Conservation (phyloP, 306 rosid genomes). For the Lagenaria siceraria region DNA sequence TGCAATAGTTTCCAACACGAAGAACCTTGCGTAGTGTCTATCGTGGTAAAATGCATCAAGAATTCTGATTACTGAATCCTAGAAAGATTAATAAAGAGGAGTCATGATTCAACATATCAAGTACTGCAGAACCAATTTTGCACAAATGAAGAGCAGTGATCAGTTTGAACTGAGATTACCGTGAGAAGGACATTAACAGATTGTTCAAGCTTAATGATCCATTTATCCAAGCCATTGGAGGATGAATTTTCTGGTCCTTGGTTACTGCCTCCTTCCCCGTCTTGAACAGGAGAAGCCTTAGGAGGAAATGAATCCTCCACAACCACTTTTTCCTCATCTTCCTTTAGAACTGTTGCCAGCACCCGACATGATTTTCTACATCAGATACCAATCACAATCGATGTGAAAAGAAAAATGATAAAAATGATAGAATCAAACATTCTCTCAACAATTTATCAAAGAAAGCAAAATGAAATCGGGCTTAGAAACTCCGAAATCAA, state of each 20-base stretch:
- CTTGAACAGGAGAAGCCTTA: slow-evolving; percentile 27
- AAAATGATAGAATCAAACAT: neutral
- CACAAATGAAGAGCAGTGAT: neutral
- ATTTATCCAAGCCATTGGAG: slow-evolving; percentile 33
- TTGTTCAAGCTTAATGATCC: slow-evolving; percentile 64
- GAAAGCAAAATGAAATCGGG: neutral
- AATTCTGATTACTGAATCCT: slow-evolving; percentile 83
- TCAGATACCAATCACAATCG: neutral
- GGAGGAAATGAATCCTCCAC: slow-evolving; percentile 44
- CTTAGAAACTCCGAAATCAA: neutral
- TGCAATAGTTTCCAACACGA: slow-evolving; percentile 90
- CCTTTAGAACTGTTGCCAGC: slow-evolving; percentile 50
- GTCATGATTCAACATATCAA: neutral
- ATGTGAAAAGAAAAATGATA: neutral
- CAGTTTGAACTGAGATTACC: slow-evolving; percentile 22
- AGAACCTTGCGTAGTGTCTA: slow-evolving; percentile 85
- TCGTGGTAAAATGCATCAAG: slow-evolving; percentile 69
- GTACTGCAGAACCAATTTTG: no score
- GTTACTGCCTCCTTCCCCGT: slow-evolving; percentile 7
- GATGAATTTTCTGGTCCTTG: slow-evolving; percentile 21
- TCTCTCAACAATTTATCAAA: neutral
- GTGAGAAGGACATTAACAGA: slow-evolving; percentile 70
- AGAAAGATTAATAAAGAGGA: slow-evolving; percentile 19
- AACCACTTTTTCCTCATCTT: slow-evolving; percentile 49
- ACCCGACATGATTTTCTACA: slow-evolving; percentile 28